phyloP scores from a whole-genome alignment of 495 filamentous ascomycete genomes.

The Penicillium maclennaniae region DNA sequence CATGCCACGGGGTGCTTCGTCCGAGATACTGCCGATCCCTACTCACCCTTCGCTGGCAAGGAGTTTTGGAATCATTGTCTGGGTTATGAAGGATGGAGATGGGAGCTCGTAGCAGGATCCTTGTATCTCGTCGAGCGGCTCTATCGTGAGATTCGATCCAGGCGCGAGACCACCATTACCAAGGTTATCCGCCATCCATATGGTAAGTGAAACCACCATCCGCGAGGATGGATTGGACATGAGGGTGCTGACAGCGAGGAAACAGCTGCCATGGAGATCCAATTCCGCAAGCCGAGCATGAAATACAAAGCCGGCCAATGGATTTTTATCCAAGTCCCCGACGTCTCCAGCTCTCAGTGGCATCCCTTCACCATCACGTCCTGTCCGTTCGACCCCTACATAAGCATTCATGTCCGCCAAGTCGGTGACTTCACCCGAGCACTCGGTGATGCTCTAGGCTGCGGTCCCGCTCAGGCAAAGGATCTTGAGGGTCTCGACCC shows the following conservation, averaged over 20 bases:
- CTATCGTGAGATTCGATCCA: slow-evolving; percentile 82
- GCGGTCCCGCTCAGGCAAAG: slow-evolving; percentile 75
- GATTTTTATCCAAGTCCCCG: slow-evolving; percentile 91
- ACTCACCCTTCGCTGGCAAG: slow-evolving; percentile 78
- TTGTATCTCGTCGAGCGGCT: slow-evolving; percentile 85
- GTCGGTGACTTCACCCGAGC: slow-evolving; percentile 92
- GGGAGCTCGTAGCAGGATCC: slow-evolving; percentile 85
- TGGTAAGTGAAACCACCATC: slow-evolving; percentile 49
- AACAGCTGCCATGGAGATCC: slow-evolving; percentile 92
- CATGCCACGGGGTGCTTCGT: slow-evolving; percentile 97
- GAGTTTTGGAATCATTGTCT: slow-evolving; percentile 90
- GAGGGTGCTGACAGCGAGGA: neutral
- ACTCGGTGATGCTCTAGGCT: slow-evolving; percentile 88
- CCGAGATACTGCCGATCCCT: slow-evolving; percentile 62
- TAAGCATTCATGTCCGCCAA: slow-evolving; percentile 92
- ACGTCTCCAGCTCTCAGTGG: slow-evolving; percentile 87
- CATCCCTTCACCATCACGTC: slow-evolving; percentile 99
- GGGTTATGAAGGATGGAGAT: slow-evolving; percentile 95
- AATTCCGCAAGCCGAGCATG: slow-evolving; percentile 94
- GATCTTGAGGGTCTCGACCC: slow-evolving; percentile 88
- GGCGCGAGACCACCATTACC: slow-evolving; percentile 80
- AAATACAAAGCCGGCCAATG: slow-evolving; percentile 98
- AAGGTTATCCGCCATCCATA: slow-evolving; percentile 97
- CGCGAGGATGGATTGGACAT: neutral
- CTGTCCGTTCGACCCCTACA: slow-evolving; percentile 90